A percentile compares a stretch with the other conserved stretches of the same genome.
Conservation (phyloP, 495 filamentous ascomycete species). For the Usnea hakonensis region DNA sequence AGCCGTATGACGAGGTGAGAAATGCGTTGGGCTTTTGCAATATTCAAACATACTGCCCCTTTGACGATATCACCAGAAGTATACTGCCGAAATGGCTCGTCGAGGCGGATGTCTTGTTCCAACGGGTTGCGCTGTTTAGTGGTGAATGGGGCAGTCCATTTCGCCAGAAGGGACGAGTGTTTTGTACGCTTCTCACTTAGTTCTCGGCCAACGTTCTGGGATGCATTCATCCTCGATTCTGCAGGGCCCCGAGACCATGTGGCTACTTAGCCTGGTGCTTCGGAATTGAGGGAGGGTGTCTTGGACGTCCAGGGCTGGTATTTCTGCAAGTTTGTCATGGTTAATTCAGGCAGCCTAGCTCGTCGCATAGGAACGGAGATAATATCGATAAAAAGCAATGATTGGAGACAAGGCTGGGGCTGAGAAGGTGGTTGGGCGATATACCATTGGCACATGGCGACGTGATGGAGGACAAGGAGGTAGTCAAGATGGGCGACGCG, state of each 20-base stretch:
- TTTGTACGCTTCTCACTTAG: conserved; percentile 1
- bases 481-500: neutral
- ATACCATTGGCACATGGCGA: conserved; percentile 2
- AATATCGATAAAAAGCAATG: neutral
- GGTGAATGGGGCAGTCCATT: conserved; percentile 53
- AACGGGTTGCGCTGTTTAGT: conserved; percentile 63
- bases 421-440: neutral
- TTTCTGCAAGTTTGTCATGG: neutral
- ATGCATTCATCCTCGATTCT: conserved; percentile 14
- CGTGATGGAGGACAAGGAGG: neutral
- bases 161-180: conserved; percentile 39
- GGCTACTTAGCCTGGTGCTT: conserved; percentile 2
- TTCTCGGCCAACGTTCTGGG: conserved; percentile 1
- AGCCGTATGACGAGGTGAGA: conserved; percentile 85
- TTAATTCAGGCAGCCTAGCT: neutral
- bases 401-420: neutral
- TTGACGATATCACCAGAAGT: conserved; percentile 56
- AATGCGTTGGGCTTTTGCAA: conserved; percentile 73
- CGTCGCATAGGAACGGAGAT: too few relatives aligned
- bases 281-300: neutral
- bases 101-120: conserved; percentile 67
- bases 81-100: conserved; percentile 86
- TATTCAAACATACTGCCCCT: conserved; percentile 72
- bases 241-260: conserved; percentile 11
- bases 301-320: neutral